Conservation (phyloP, 2,329 filamentous ascomycete species). For the Colletotrichum kahawae region DNA sequence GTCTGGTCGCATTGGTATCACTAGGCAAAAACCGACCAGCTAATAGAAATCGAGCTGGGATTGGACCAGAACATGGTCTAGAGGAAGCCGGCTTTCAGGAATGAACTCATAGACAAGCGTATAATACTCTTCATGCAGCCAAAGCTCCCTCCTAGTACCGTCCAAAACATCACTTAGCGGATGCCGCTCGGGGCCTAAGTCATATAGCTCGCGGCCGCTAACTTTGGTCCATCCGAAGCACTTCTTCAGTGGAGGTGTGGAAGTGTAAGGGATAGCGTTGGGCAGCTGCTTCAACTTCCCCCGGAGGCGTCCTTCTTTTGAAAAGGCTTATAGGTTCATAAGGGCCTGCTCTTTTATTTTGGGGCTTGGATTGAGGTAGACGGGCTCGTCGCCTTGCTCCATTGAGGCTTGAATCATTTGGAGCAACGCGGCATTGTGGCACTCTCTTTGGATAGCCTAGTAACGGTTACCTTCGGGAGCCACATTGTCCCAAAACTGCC, state of each 20-base stretch:
- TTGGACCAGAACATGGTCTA: not conserved
- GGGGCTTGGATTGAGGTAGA: not conserved
- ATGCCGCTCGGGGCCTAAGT: not conserved
- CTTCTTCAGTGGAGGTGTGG: not conserved
- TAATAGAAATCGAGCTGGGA: not conserved
- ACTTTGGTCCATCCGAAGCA: not conserved
- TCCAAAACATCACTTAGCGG: not conserved
- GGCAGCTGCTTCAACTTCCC: not conserved
- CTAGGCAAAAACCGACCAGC: not conserved
- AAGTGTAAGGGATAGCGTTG: not conserved
- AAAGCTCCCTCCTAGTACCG: not conserved
- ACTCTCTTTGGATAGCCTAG: slow-evolving; percentile 13
- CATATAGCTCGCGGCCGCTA: not conserved
- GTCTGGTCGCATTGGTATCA: not conserved
- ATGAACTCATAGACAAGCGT: not conserved
- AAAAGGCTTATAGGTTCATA: not conserved
- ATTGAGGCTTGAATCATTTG: not conserved
- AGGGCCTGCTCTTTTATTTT: not conserved
- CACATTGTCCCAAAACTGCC: slow-evolving; percentile 9
- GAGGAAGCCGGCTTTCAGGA: not conserved
- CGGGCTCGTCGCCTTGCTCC: not conserved
- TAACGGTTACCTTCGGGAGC: not conserved
- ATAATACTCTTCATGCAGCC: not conserved
- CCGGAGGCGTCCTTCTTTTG: not conserved
- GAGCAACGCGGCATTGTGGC: slow-evolving; percentile 9